A percentile compares a stretch with the other conserved stretches of the same genome.
Conservation (phyloP, 1,139 yeast genomes). For the Kodamaea sp. region DNA sequence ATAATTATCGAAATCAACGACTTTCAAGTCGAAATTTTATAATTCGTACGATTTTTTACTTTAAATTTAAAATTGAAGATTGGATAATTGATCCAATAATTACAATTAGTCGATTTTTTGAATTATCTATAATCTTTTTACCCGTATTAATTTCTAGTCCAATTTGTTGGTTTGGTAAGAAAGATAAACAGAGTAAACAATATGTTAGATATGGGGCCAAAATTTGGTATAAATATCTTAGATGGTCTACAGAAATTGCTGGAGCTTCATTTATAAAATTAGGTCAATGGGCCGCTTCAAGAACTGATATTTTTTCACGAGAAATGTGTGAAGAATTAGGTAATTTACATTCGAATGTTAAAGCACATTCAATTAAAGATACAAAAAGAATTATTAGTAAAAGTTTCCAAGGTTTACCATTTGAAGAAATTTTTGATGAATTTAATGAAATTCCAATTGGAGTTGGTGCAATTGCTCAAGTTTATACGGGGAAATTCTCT, state of each 20-base stretch:
- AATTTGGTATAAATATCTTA: slow-evolving; percentile 66
- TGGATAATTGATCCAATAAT: slow-evolving; percentile 63
- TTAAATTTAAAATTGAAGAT: slow-evolving; percentile 47
- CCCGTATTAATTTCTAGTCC: slow-evolving; percentile 72
- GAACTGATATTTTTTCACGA: slow-evolving; percentile 86
- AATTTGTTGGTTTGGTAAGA: slow-evolving; percentile 57
- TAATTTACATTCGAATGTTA: slow-evolving; percentile 76
- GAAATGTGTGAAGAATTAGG: slow-evolving; percentile 78
- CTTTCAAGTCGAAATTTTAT: slow-evolving; percentile 23
- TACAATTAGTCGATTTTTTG: slow-evolving; percentile 65
- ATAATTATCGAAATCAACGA: slow-evolving; percentile 22
- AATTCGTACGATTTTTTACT: slow-evolving; percentile 28
- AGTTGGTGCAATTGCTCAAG: slow-evolving; percentile 97
- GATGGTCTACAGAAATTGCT: slow-evolving; percentile 73
- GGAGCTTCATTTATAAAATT: slow-evolving; percentile 94
- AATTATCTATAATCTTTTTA: slow-evolving; percentile 60
- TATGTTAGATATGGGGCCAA: slow-evolving; percentile 57
- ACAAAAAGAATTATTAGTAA: slow-evolving; percentile 58
- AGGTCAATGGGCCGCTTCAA: slow-evolving; percentile 99
- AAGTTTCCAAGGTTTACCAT: slow-evolving; percentile 57
- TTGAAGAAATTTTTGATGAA: slow-evolving; percentile 80
- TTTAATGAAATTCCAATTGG: slow-evolving; percentile 78
- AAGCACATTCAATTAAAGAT: slow-evolving; percentile 60
- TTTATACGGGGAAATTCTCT: slow-evolving; percentile 70
- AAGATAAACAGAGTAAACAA: slow-evolving; percentile 27